phyloP scores from a whole-genome alignment of 345 rosid genomes.

The Rhizophora apiculata region DNA sequence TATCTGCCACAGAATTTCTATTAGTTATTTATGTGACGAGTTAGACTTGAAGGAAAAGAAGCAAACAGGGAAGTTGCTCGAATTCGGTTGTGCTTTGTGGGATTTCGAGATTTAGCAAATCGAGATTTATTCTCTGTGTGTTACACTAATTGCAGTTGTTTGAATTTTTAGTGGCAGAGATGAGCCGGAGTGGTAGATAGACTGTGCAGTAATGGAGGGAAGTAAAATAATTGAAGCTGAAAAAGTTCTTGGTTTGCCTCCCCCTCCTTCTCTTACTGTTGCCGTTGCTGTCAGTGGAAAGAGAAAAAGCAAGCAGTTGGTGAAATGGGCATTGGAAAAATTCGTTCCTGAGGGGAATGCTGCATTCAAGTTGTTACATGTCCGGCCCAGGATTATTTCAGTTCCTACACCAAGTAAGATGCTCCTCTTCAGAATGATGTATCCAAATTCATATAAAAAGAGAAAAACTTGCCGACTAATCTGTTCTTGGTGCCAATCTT shows the following conservation, averaged over 20 bases:
- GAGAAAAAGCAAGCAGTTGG: slow-evolving; percentile 50
- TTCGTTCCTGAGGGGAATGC: slow-evolving; percentile 50
- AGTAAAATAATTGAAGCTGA: slow-evolving; percentile 30
- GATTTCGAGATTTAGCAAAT: no score
- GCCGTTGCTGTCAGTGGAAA: slow-evolving; percentile 74
- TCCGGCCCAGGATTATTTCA: slow-evolving; percentile 49
- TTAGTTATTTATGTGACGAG: no score
- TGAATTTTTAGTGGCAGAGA: neutral
- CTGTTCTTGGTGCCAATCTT: neutral
- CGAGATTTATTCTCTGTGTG: neutral
- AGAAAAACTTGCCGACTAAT: neutral
- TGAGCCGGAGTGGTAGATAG: neutral
- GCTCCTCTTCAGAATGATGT: slow-evolving; percentile 2
- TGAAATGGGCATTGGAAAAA: slow-evolving; percentile 52
- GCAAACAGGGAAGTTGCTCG: no score
- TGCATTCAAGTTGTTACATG: slow-evolving; percentile 61
- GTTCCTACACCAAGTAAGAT: slow-evolving; percentile 89
- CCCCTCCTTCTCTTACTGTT: slow-evolving; percentile 37
- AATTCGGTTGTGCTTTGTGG: no score
- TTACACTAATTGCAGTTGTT: neutral
- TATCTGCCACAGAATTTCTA: no score
- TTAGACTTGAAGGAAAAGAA: no score
- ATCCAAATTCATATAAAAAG: neutral
- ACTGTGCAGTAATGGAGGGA: slow-evolving; percentile 33
- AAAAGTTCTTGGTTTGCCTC: slow-evolving; percentile 28